Conservation (phyloP, 768 basidiomycete species). For the Tulasnella sp. region DNA sequence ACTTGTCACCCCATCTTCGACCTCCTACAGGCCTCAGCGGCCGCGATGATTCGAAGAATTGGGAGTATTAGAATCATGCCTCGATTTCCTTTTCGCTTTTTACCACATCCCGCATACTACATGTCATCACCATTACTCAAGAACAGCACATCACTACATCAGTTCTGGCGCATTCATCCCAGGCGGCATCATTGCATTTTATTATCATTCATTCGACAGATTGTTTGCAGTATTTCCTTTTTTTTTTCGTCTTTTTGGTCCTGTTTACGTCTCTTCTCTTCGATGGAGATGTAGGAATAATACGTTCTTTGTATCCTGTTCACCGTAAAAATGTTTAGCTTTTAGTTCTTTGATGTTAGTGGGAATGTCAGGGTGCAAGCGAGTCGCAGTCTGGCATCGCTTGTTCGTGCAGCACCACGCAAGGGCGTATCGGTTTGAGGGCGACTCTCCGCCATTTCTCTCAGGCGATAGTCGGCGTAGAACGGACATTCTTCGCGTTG, state of each 20-base stretch:
- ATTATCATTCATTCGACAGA: neutral
- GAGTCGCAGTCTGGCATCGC: too few relatives aligned
- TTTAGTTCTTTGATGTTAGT: neutral
- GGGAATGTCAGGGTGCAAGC: too few relatives aligned
- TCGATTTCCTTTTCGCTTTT: neutral
- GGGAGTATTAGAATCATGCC: neutral
- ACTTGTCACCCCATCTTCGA: neutral
- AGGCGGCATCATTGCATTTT: neutral
- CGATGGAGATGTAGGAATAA: neutral
- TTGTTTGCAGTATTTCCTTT: neutral
- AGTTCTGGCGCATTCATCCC: neutral
- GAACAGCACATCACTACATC: neutral
- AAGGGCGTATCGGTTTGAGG: too few relatives aligned
- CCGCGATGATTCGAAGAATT: neutral
- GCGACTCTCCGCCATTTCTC: neutral
- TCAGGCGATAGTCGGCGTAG: neutral
- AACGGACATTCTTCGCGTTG: neutral
- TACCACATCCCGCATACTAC: neutral
- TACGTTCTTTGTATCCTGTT: neutral
- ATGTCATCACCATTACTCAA: neutral
- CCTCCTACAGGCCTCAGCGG: neutral
- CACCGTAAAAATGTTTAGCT: neutral
- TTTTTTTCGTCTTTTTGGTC: neutral
- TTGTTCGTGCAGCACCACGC: too few relatives aligned
- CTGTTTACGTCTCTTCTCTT: neutral